Evolutionary conservation across 495 filamentous ascomycete genomes (phyloP).

Genomic region (Delitschia confertaspora): DNA sequence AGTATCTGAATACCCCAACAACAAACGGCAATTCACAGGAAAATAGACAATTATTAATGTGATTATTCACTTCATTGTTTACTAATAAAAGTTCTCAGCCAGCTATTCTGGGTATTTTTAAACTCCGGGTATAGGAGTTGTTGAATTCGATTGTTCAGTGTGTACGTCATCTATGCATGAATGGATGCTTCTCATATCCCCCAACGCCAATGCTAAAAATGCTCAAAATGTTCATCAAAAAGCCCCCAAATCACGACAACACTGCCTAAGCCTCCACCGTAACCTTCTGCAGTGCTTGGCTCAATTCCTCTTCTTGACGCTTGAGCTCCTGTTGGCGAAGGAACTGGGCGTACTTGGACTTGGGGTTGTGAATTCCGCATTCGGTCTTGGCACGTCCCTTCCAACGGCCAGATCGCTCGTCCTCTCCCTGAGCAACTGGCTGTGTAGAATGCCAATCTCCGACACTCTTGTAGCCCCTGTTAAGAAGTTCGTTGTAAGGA

Average conservation of each 20-base stretch:
- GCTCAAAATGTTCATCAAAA: slow-evolving; percentile 10
- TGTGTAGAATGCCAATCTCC: slow-evolving; percentile 95
- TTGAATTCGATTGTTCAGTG: too few species aligned
- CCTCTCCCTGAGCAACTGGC: slow-evolving; percentile 81
- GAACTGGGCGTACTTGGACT: slow-evolving; percentile 82
- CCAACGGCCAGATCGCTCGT: slow-evolving; percentile 96
- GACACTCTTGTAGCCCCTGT: slow-evolving; percentile 90
- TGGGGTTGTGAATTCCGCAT: slow-evolving; percentile 96
- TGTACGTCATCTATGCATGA: too few species aligned
- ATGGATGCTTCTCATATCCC: too few species aligned
- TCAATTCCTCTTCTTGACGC: slow-evolving; percentile 54
- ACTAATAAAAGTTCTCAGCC: too few species aligned
- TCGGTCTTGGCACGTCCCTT: slow-evolving; percentile 92
- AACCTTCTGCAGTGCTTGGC: slow-evolving; percentile 28
- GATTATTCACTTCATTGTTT: too few species aligned
- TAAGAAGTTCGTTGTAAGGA: slow-evolving; percentile 86
- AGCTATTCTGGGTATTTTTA: too few species aligned
- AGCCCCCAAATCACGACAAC: slow-evolving; percentile 14
- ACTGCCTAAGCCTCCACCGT: slow-evolving; percentile 25
- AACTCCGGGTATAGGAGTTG: too few species aligned
- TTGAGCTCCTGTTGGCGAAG: slow-evolving; percentile 65
- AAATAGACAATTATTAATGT: too few species aligned
- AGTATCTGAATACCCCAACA: too few species aligned
- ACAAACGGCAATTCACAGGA: too few species aligned
- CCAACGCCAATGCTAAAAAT: slow-evolving; percentile 31